phyloP scores from a whole-genome alignment of 768 basidiomycete genomes.

The Exsudoporus frostii region DNA sequence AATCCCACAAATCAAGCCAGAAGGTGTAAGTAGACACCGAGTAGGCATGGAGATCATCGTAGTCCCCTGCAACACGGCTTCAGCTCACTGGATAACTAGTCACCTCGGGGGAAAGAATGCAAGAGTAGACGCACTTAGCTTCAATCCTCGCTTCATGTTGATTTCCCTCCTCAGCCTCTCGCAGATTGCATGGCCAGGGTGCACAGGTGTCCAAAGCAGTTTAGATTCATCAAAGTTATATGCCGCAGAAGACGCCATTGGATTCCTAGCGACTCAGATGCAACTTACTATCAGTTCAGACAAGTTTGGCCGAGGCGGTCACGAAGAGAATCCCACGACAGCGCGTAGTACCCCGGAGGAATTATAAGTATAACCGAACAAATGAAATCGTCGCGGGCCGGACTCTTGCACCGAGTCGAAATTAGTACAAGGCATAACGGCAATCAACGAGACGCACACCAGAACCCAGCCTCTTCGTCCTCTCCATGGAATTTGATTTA shows the following conservation, averaged over 20 bases:
- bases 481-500: too few species aligned
- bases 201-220: slow-evolving; percentile 51
- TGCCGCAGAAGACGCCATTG: slow-evolving; percentile 8
- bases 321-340: too few species aligned
- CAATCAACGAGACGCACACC: too few species aligned
- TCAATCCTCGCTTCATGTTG: slow-evolving; percentile 59
- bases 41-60: slow-evolving; percentile 64
- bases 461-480: too few species aligned
- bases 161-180: slow-evolving; percentile 56
- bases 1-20: slow-evolving; percentile 72
- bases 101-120: background rate
- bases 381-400: background rate
- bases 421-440: background rate
- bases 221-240: slow-evolving; percentile 39
- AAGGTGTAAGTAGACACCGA: slow-evolving; percentile 64
- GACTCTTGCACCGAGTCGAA: background rate
- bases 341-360: background rate
- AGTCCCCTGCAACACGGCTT: slow-evolving; percentile 44
- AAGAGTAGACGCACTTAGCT: slow-evolving; percentile 39
- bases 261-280: background rate
- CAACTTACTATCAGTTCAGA: too few species aligned
- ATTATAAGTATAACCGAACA: background rate
- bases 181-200: slow-evolving; percentile 41
- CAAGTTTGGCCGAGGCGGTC: background rate
- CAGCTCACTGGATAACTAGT: slow-evolving; percentile 1